A percentile compares a stretch with the other conserved stretches of the same genome.
These are phyloP conservation scores for Ailanthus altissimus DNA, from an alignment of 345 rosid genomes.

Conservation along the genomic window DNA sequence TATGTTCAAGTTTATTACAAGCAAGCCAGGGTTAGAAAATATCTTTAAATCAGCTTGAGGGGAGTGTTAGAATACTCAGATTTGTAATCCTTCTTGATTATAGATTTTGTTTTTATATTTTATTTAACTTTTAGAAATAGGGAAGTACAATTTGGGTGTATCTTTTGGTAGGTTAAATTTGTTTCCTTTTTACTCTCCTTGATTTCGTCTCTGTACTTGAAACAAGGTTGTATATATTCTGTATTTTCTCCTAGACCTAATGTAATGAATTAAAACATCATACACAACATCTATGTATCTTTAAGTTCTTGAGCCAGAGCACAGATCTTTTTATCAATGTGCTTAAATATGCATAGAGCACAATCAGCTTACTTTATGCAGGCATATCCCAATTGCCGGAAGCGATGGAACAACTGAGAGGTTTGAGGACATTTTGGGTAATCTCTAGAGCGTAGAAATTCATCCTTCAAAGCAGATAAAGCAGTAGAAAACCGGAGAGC, in stretches of 20 bases:
- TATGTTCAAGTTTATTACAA: too few relatives aligned
- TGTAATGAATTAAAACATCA: not conserved
- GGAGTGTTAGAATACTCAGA: too few relatives aligned
- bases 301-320: not conserved
- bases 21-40: too few relatives aligned
- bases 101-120: too few relatives aligned
- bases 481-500: slow-evolving; percentile 95
- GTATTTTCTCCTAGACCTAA: not conserved
- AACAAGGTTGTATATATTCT: not conserved
- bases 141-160: not conserved
- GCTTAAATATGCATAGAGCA: slow-evolving; percentile 4
- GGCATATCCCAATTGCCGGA: slow-evolving; percentile 95
- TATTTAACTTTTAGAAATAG: too few relatives aligned
- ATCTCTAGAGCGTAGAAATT: slow-evolving; percentile 96
- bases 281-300: not conserved
- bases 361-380: slow-evolving; percentile 71
- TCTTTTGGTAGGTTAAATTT: not conserved
- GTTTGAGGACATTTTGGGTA: slow-evolving; percentile 97
- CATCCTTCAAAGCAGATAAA: slow-evolving; percentile 87
- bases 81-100: too few relatives aligned
- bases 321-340: not conserved
- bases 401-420: slow-evolving; percentile 86
- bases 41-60: too few relatives aligned
- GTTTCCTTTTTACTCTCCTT: not conserved
- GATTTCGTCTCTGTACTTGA: not conserved